Percentiles rank a stretch among this genome's conserved stretches.
Conservation (phyloP, 495 filamentous ascomycete species). For the Talaromyces nanjingensis region DNA sequence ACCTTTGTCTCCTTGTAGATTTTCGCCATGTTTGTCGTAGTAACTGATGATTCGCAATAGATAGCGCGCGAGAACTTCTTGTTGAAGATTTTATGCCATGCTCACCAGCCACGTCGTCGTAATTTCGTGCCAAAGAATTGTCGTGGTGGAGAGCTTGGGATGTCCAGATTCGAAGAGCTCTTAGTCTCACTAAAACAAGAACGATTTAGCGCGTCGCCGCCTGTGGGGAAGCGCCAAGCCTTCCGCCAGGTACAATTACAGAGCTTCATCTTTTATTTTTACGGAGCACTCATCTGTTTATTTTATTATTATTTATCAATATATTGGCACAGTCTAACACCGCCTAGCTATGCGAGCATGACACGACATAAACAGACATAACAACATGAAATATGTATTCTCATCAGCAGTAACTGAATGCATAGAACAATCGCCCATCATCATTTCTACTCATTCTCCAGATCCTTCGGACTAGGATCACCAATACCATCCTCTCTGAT, state of each 20-base stretch:
- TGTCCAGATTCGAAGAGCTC: constrained; percentile 3
- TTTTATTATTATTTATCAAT: neutral
- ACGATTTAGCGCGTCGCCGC: neutral
- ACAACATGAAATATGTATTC: neutral
- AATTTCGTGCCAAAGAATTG: neutral
- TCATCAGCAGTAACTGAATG: neutral
- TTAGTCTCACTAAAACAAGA: neutral
- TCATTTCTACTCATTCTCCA: constrained; percentile 62
- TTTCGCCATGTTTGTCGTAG: constrained; percentile 32
- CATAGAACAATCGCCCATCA: neutral
- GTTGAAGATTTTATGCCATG: neutral
- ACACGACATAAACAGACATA: neutral
- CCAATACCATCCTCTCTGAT: constrained; percentile 96
- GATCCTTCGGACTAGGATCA: constrained; percentile 89
- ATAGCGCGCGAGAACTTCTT: neutral
- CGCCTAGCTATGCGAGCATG: constrained; percentile 1
- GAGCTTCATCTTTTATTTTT: neutral
- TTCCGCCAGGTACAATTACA: neutral
- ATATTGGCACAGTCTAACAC: neutral
- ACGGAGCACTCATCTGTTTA: neutral
- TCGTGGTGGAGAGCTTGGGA: neutral
- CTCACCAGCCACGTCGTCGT: neutral
- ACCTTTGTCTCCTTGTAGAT: constrained; percentile 84
- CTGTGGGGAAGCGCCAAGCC: neutral
- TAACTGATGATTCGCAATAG: neutral